phyloP scores from a whole-genome alignment of 2,329 filamentous ascomycete genomes.

The Fusarium clavum region DNA sequence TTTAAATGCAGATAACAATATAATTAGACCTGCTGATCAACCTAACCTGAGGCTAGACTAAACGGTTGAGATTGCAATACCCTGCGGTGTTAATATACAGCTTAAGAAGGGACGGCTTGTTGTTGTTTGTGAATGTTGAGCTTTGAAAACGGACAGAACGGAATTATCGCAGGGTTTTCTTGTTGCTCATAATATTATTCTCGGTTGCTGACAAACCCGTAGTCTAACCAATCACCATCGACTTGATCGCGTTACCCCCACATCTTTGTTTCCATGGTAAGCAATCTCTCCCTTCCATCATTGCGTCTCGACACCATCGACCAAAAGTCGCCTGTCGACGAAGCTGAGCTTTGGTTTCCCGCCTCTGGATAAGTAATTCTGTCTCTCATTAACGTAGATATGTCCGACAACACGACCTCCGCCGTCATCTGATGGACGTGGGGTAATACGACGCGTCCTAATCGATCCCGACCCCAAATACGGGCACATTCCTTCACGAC shows the following conservation, averaged over 20 bases:
- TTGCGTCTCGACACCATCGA: neutral
- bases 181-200: no score
- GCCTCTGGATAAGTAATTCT: neutral
- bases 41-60: no score
- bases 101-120: no score
- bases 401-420: neutral
- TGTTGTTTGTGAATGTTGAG: no score
- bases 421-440: constrained; percentile 1
- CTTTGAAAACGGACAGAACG: no score
- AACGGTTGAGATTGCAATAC: no score
- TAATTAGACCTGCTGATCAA: no score
- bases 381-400: neutral
- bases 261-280: neutral
- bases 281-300: neutral
- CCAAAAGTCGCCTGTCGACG: neutral
- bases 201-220: neutral
- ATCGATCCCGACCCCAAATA: neutral
- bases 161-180: no score
- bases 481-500: constrained; percentile 1
- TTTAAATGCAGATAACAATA: no score
- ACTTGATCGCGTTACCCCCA: neutral
- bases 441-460: neutral
- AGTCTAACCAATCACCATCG: neutral
- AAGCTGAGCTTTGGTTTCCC: neutral
- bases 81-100: fast-evolving